These are phyloP conservation scores for Kalanchoe fedtschenkoi DNA, from an alignment of 164 flowering plant genomes.

Conservation along the genomic window DNA sequence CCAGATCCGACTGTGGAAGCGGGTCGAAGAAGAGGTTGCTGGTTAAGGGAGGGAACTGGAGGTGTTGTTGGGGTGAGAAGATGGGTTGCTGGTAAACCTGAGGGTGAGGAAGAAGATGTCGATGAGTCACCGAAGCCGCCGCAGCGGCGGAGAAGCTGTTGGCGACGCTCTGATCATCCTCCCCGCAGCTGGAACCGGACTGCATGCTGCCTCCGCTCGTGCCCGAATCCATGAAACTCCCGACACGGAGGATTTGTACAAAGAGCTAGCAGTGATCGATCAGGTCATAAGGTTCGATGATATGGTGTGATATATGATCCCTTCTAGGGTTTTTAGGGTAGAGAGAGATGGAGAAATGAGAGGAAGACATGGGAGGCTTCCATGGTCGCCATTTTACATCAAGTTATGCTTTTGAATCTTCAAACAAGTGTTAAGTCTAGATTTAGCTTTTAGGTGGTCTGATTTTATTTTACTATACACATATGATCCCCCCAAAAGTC, in stretches of 20 bases:
- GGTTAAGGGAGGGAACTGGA: background rate
- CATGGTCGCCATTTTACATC: background rate
- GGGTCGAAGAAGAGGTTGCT: background rate
- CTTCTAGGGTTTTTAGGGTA: background rate
- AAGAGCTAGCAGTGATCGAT: no score
- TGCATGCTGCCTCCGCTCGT: conserved; percentile 5
- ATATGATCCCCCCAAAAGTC: no score
- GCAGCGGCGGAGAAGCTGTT: background rate
- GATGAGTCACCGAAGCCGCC: background rate
- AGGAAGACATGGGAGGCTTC: background rate
- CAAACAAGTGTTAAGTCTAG: background rate
- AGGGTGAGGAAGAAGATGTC: background rate
- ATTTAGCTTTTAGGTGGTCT: background rate
- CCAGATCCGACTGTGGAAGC: background rate
- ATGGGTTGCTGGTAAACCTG: background rate
- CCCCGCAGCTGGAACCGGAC: conserved; percentile 1
- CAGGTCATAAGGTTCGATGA: no score
- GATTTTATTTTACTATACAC: background rate
- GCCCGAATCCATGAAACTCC: background rate
- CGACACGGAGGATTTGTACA: no score
- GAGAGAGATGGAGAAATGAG: conserved; percentile 4
- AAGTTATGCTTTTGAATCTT: background rate
- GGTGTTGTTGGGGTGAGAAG: background rate
- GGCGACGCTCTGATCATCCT: background rate
- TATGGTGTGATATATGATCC: no score